Percentiles rank a stretch among this genome's conserved stretches.
phyloP scores from a whole-genome alignment of 140 eudicot species.

The Ambrosia hybrid region DNA sequence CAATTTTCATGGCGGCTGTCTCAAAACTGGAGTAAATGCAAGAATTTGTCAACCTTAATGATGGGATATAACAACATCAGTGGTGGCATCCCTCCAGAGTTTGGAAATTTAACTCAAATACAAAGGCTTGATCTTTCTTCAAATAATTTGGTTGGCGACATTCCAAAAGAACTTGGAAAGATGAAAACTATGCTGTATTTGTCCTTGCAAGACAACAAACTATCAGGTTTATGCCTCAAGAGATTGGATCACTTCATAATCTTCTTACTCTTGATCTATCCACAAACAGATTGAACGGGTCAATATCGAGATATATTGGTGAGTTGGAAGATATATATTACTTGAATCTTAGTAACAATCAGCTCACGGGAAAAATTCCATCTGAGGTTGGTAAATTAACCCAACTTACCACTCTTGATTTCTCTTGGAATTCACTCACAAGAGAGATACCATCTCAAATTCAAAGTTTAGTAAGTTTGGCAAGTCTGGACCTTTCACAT shows the following conservation, averaged over 20 bases:
- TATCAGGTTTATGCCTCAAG: slow-evolving; percentile 20
- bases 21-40: slow-evolving; percentile 33
- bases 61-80: slow-evolving; percentile 33
- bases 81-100: slow-evolving; percentile 23
- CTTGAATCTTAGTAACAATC: slow-evolving; percentile 41
- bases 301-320: slow-evolving; percentile 3
- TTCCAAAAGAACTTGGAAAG: slow-evolving; percentile 13
- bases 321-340: background rate
- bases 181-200: slow-evolving; percentile 7
- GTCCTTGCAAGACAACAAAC: slow-evolving; percentile 5
- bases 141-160: slow-evolving; percentile 3
- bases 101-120: background rate
- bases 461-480: background rate
- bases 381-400: slow-evolving; percentile 1
- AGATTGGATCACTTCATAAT: background rate
- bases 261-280: slow-evolving; percentile 17
- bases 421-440: slow-evolving; percentile 10
- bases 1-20: slow-evolving; percentile 35
- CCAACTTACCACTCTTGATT: slow-evolving; percentile 12
- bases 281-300: background rate
- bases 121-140: slow-evolving; percentile 7
- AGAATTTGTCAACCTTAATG: slow-evolving; percentile 19
- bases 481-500: slow-evolving; percentile 1
- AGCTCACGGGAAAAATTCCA: slow-evolving; percentile 22
- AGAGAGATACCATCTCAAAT: slow-evolving; percentile 9